Evolutionary conservation across 495 filamentous ascomycete species (phyloP), one percentile per base, ranked within the genome.

Genomic region (Penicillium cataractarum): DNA sequence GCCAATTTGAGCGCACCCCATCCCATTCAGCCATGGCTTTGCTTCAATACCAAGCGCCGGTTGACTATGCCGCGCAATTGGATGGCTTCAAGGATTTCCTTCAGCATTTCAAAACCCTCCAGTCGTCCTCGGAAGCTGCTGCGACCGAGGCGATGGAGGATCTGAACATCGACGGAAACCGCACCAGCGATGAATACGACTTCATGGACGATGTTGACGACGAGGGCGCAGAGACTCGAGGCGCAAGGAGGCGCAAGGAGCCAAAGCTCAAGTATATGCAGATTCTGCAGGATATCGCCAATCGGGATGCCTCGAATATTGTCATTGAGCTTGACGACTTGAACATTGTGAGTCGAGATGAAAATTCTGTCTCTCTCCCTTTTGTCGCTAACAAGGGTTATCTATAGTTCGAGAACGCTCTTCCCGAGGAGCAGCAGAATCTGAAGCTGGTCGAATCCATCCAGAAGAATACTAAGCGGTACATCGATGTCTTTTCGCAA

Each of bases 111-210:
- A 98, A 99, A 78, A 90, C 88, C 13, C 84, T 86, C 17, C 85
- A 90, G 33, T 88, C 91, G 8, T 79, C 88, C 56, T 78, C 80
- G 54, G 89, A 93, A 69, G 84, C 85, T 4, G 82, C 91, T 61
- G 86, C 89, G 55, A 82, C 84, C 53, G 84, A 90, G 69, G 92
- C 92, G 19, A 78, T 99, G 33, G 86, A 91, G 62, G 88, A 90
- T 55, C 83, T 99, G 69, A 89, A 91, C 72, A 89, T 99, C 65
- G 89, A 94, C 75, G 93, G 89, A 59, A 90, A 93, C 78, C 87
- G 89, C 65, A 83, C 89, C n/a, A 93, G 90, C 77, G 93, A 97
- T 71, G 93, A 96, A 67, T 93, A 97, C 70, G 92, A 96, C 70
- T 92, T 96, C 76, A 92, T 97, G 90, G 91, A 96, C 68, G 90